phyloP scores from a whole-genome alignment of 2,329 filamentous ascomycete species.

The Colletotrichum salicis region DNA sequence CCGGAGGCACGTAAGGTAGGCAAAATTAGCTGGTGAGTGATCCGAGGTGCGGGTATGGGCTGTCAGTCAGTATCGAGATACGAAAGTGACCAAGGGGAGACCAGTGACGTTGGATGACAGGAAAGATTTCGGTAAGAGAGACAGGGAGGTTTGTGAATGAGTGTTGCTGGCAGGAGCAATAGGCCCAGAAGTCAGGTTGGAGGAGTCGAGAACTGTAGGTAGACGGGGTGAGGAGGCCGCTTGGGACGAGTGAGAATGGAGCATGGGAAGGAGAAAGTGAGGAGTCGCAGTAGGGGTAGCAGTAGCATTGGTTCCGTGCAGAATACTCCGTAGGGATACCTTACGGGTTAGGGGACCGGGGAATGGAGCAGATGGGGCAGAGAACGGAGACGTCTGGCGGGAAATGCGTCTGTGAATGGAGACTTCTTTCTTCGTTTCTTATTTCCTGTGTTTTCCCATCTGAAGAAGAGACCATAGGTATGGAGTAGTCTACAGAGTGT shows the following conservation, averaged over 20 bases:
- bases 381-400: conserved; percentile 11
- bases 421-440: neutral
- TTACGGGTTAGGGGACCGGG: neutral
- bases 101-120: conserved; percentile 23
- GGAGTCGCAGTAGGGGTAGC: neutral
- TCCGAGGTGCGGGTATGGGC: neutral
- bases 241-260: neutral
- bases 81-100: conserved; percentile 5
- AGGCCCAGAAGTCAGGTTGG: neutral
- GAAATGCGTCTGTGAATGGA: neutral
- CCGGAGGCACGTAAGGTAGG: no score
- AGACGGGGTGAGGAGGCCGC: no score
- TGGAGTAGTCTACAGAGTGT: neutral
- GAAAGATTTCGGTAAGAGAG: conserved; percentile 32
- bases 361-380: neutral
- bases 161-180: neutral
- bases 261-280: neutral
- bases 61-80: conserved; percentile 3
- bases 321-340: neutral
- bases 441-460: neutral
- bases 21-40: neutral
- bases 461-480: neutral
- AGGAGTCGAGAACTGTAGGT: neutral
- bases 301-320: neutral
- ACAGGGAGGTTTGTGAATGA: conserved; percentile 14